phyloP scores from a whole-genome alignment of 441 rosid species.

The Heliophila coronopifolia region DNA sequence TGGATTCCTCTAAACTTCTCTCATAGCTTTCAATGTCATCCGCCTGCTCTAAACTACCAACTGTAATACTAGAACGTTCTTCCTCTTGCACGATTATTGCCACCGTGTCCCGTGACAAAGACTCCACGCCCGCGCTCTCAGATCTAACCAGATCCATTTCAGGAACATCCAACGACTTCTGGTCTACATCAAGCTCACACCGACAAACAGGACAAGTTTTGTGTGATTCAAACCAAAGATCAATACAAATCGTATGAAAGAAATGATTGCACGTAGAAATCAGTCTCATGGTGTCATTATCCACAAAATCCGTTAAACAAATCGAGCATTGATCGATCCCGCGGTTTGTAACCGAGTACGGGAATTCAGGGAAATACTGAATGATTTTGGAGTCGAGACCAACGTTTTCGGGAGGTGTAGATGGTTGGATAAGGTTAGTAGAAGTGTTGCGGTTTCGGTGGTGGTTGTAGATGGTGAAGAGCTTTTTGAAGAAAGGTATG shows the following conservation, averaged over 20 bases:
- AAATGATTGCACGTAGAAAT: constrained; percentile 62
- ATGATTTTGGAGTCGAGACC: constrained; percentile 63
- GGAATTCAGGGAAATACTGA: constrained; percentile 54
- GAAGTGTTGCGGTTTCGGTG: constrained; percentile 42
- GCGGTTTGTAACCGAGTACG: constrained; percentile 43
- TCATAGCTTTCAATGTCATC: constrained; percentile 23
- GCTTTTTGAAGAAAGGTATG: constrained; percentile 44
- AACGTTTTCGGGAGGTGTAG: constrained; percentile 1
- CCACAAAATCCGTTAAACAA: constrained; percentile 62
- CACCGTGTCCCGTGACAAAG: constrained; percentile 6
- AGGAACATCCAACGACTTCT: neutral
- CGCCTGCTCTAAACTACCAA: constrained; percentile 32
- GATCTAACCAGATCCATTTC: constrained; percentile 23
- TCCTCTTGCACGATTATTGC: constrained; percentile 24
- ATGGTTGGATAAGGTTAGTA: constrained; percentile 11
- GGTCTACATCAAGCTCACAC: constrained; percentile 54
- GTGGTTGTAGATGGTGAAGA: constrained; percentile 36
- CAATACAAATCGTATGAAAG: constrained; percentile 73
- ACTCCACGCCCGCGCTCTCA: constrained; percentile 15
- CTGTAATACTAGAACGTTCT: no score
- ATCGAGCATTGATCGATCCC: constrained; percentile 57
- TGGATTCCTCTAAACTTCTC: constrained; percentile 20
- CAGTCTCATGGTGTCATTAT: constrained; percentile 56
- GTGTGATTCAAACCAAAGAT: constrained; percentile 72
- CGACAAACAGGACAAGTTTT: constrained; percentile 91